Evolutionary conservation across 129 eudicot species (phyloP), one percentile per base, ranked within the genome.

Genomic region (Chrysanthemum lavandulifolium): DNA sequence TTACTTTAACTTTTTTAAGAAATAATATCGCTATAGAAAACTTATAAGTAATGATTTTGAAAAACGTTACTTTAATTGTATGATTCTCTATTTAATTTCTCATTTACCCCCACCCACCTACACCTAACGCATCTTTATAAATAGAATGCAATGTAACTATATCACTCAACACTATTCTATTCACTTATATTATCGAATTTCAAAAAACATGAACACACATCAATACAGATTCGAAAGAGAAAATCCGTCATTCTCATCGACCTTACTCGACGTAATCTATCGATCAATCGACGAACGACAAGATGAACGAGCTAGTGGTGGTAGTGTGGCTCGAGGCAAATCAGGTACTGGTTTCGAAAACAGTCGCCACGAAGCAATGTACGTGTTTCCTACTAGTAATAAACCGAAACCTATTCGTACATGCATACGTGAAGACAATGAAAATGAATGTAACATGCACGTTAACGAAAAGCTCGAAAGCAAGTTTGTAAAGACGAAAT

Each of bases 231-330:
- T 50, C 13, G 63, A 48, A 13, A 59, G 57, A 40, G 77, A 84
- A 3, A 65, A 47, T 43, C 87, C 95, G n/a, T 89, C 98, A 10
- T 92, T 92, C 79, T 92, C 98, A 1, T 89, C 98, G 11, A 69
- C 90, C 1, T 88, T 92, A 19, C 96, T 92, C 43, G 96, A 92
- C 61, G 81, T 87, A 0, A 89, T 89, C 70, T 92, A 87, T 29
- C 96, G 88, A 2, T 92, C 98, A 1, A 85, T 92, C 5, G 96
- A 56, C 0, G 76, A 85, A 1, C 71, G 77, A 72, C 74, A 78
- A 52, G 67, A 47, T 23, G 62, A 70, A 45, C 65, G 16, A 57
- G 14, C 2, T 6, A 21, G n/a, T n/a, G n/a, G 0, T 12, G 63
- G 18, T 7, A 72, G 40, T 25, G 36, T 47, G 84, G 79, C 48